Base-by-base conservation (phyloP, 2,329 filamentous ascomycete genomes). In the Knufia fluminis region DNA sequence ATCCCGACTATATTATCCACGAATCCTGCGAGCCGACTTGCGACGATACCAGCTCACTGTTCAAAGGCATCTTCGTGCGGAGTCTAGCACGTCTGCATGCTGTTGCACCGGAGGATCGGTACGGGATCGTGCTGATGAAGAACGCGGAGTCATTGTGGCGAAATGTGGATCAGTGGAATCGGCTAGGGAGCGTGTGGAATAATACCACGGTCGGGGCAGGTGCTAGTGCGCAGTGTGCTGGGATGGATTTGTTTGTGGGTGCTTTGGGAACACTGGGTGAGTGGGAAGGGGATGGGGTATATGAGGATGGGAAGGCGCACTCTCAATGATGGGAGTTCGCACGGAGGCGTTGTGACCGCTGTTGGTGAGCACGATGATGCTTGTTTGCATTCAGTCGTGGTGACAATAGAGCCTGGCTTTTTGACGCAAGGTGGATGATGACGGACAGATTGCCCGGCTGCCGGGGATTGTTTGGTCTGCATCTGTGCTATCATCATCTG, bases 11-110 rank as follows among this genome's bases (percentile, higher is more conserved):
- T 3, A 68, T 81, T 22, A 64, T 82, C 1, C 71, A 70, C 51
- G 78, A 81, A 56, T 70, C 73, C 1, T 77, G 71, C 48, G 70
- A 68, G 9, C 62, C 59, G 16, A 75, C 56, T 4, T 48, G 46
- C 22, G 46, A 35, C 7, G 19, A 16, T 8, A 31, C 19, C 10
- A 75, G 71, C 1, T 71, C 77, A 28, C 79, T 85, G 59, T 88
- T 87, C 73, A 87, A 88, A 64, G 84, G 84, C 2, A 71, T 86
- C 31, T 85, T 86, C 54, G 71, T 78, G 14, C 74, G 82, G 17
- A 85, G 85, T 59, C 66, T 88, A 17, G 71, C 73, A 28, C 74
- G 76, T 48, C 64, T 88, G 28, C 70, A 83, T 19, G 59, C 66
- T 1, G 74, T 65, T 2, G 72, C 71, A 1, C 75, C 76, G 0